Conservation (phyloP, 371 early-diverging fungal genomes). For the Vavraia culicis region DNA sequence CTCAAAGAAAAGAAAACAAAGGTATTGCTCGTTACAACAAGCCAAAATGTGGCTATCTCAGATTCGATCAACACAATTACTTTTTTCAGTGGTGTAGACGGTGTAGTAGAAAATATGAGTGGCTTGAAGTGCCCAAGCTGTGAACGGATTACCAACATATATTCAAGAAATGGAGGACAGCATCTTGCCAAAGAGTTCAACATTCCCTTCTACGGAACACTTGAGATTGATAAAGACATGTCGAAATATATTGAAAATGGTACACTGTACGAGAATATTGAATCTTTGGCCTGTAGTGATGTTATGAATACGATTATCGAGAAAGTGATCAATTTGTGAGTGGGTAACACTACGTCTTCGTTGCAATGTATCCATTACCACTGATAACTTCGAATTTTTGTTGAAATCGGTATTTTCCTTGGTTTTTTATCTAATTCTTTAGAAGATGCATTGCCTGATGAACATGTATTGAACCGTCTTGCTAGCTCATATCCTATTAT, state of each 20-base stretch:
- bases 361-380: too few relatives aligned
- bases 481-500: too few relatives aligned
- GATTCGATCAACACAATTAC: slow-evolving; percentile 81
- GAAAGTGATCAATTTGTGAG: too few relatives aligned
- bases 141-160: slow-evolving; percentile 17
- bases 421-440: too few relatives aligned
- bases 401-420: too few relatives aligned
- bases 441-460: too few relatives aligned
- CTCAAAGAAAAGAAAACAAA: slow-evolving; percentile 49
- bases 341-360: too few relatives aligned
- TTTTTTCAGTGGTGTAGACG: slow-evolving; percentile 72
- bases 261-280: too few relatives aligned
- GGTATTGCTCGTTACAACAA: slow-evolving; percentile 70
- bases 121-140: slow-evolving; percentile 82
- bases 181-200: slow-evolving; percentile 26
- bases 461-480: too few relatives aligned
- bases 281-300: too few relatives aligned
- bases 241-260: not conserved
- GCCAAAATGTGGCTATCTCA: slow-evolving; percentile 76
- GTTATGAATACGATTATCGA: too few relatives aligned
- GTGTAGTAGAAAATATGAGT: slow-evolving; percentile 91
- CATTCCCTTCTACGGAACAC: slow-evolving; percentile 20
- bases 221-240: slow-evolving; percentile 15
- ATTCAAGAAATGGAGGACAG: slow-evolving; percentile 37
- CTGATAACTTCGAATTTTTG: too few relatives aligned